Conservation (phyloP, 768 basidiomycete species). For the Lentinus tigrinus region DNA sequence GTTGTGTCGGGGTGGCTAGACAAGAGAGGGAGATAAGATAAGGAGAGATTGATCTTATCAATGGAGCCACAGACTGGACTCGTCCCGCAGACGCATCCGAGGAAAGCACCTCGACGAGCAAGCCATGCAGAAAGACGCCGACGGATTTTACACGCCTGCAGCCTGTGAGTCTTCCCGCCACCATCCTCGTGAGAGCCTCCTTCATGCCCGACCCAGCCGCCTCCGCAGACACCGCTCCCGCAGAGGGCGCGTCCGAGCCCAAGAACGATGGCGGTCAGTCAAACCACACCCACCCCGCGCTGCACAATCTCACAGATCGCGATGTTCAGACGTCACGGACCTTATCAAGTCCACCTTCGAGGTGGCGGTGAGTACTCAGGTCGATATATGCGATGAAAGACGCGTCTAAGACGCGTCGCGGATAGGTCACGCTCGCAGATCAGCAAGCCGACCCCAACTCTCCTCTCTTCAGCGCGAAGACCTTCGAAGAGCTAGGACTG, state of each 20-base stretch:
- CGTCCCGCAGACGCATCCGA: neutral
- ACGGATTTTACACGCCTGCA: constrained; percentile 72
- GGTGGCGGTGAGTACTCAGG: constrained; percentile 57
- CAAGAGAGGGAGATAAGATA: constrained; percentile 16
- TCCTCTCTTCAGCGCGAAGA: constrained; percentile 90
- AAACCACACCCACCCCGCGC: no score
- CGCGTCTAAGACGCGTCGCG: constrained; percentile 8
- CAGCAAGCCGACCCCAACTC: constrained; percentile 95
- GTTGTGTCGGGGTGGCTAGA: neutral
- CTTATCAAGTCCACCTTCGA: constrained; percentile 81
- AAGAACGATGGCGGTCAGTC: constrained; percentile 16
- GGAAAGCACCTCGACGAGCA: constrained; percentile 8
- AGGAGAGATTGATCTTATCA: constrained; percentile 15
- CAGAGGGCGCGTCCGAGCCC: neutral
- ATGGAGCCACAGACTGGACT: neutral
- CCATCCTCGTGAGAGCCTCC: neutral
- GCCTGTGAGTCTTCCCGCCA: constrained; percentile 6
- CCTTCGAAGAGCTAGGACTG: constrained; percentile 95
- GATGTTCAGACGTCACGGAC: constrained; percentile 34
- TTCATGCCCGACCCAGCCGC: constrained; percentile 8
- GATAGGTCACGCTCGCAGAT: constrained; percentile 91
- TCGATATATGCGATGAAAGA: neutral
- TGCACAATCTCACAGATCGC: constrained; percentile 4
- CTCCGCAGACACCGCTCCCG: constrained; percentile 1
- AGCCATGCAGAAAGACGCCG: constrained; percentile 72